These are phyloP conservation scores for Tulasnella sp. DNA, from an alignment of 768 basidiomycete genomes.

Conservation along the genomic window DNA sequence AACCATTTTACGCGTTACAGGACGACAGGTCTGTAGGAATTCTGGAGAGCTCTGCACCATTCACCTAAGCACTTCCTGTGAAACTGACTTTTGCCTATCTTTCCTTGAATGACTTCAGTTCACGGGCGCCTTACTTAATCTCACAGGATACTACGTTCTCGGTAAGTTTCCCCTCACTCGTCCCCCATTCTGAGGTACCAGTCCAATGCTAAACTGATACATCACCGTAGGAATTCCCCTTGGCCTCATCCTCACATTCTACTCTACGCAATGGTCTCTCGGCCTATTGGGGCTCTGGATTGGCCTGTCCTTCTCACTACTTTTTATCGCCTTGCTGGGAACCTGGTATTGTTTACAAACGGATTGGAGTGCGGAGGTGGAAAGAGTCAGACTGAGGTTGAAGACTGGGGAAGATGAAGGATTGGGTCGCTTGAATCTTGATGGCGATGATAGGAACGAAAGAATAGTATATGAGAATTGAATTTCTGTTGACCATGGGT, in stretches of 20 bases:
- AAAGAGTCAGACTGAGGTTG: conserved; percentile 39
- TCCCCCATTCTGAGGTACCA: background rate
- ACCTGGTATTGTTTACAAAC: conserved; percentile 44
- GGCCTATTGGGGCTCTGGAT: conserved; percentile 77
- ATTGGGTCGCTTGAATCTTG: too few relatives aligned
- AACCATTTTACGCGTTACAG: conserved; percentile 74
- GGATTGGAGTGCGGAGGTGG: conserved; percentile 61
- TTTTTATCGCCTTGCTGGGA: conserved; percentile 46
- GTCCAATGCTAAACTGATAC: background rate
- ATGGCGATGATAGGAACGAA: too few relatives aligned
- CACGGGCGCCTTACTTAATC: conserved; percentile 66
- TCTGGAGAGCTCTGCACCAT: conserved; percentile 2
- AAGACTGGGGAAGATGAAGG: conserved; percentile 7
- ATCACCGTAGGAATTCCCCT: conserved; percentile 53
- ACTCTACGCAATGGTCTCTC: conserved; percentile 29
- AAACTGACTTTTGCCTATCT: background rate
- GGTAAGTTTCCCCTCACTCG: conserved; percentile 30
- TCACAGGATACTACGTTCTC: conserved; percentile 72
- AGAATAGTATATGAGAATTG: too few relatives aligned
- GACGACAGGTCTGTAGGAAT: conserved; percentile 46
- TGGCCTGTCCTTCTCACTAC: conserved; percentile 59
- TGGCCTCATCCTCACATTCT: conserved; percentile 69
- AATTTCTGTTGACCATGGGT: too few relatives aligned
- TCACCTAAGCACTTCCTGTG: background rate
- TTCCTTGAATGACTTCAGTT: conserved; percentile 36